These are phyloP conservation scores for Ceratocystis harringtonii DNA, from an alignment of 2,329 filamentous ascomycete genomes.

Conservation along the genomic window DNA sequence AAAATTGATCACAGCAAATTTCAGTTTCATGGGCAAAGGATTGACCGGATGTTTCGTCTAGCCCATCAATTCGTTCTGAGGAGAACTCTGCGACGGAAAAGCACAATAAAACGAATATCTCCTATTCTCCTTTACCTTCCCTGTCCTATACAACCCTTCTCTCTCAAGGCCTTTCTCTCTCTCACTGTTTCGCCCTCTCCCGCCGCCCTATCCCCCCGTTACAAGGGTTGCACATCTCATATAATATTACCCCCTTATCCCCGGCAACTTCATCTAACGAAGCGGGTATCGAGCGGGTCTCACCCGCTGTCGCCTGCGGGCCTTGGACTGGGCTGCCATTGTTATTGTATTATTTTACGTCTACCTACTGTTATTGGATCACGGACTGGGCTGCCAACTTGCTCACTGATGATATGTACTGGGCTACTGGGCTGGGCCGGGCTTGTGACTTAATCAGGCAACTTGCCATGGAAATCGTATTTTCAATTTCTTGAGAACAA, in stretches of 20 bases:
- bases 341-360: too few species aligned
- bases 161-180: background rate
- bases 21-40: too few species aligned
- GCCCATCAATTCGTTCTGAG: background rate
- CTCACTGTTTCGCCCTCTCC: background rate
- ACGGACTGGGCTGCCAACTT: background rate
- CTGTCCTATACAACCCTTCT: background rate
- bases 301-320: background rate
- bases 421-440: background rate
- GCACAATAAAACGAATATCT: background rate
- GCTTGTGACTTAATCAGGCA: too few species aligned
- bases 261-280: background rate
- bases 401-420: background rate
- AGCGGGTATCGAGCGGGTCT: background rate
- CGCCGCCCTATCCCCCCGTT: background rate
- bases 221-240: too few species aligned
- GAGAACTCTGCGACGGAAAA: background rate
- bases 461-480: too few species aligned
- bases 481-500: too few species aligned
- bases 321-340: background rate
- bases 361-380: too few species aligned
- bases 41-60: too few species aligned
- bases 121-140: background rate
- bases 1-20: too few species aligned
- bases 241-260: background rate